Evolutionary conservation across 1,139 yeast genomes (phyloP).

Genomic region (Lodderomyces theae): DNA sequence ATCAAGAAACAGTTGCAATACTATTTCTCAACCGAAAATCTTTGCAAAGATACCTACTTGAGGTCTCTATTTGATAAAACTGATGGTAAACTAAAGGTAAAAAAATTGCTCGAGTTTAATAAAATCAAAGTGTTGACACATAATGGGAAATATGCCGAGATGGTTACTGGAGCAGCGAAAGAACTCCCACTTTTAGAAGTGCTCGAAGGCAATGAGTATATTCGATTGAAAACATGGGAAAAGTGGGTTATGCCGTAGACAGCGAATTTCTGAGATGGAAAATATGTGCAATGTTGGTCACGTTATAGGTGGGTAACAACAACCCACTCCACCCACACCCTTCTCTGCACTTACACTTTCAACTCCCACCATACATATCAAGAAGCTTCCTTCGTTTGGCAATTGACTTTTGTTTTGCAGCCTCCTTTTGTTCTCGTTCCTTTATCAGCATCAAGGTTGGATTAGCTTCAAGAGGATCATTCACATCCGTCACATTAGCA

Average conservation of each 20-base stretch:
- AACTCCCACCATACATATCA: constrained; percentile 23
- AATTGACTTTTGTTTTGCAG: constrained; percentile 26
- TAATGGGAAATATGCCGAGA: constrained; percentile 18
- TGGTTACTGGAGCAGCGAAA: constrained; percentile 17
- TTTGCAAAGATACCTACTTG: constrained; percentile 24
- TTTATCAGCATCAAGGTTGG: constrained; percentile 57
- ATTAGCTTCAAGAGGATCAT: constrained; percentile 51
- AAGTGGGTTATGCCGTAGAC: constrained; percentile 16
- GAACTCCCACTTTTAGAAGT: constrained; percentile 18
- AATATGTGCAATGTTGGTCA: neutral
- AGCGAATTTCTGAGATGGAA: too few relatives aligned
- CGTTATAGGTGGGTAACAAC: too few relatives aligned
- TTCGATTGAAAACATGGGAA: constrained; percentile 20
- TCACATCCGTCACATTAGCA: constrained; percentile 33
- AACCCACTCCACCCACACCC: too few relatives aligned
- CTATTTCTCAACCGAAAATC: constrained; percentile 27
- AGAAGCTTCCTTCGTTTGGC: constrained; percentile 11
- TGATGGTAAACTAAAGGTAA: constrained; percentile 20
- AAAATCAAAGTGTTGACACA: constrained; percentile 20
- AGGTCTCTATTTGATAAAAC: constrained; percentile 19
- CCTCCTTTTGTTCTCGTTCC: constrained; percentile 34
- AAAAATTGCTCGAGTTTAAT: constrained; percentile 20
- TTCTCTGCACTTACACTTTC: neutral
- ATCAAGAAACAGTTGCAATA: constrained; percentile 21
- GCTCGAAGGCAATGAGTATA: constrained; percentile 14